Conservation (phyloP, 139 green algal species). For the Chlorella vulgaris region DNA sequence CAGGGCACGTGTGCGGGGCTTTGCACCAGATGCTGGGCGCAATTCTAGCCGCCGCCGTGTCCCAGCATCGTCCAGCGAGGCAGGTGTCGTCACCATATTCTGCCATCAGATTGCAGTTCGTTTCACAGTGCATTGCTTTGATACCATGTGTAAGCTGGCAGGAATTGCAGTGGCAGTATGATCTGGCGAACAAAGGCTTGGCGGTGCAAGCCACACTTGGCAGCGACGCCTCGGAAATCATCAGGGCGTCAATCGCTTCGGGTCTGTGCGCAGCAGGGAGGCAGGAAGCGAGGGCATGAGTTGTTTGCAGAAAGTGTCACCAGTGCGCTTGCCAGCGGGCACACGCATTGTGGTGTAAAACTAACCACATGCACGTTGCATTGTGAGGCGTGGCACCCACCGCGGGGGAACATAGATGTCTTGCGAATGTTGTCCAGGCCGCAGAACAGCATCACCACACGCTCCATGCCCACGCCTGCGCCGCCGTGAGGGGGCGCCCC, state of each 20-base stretch:
- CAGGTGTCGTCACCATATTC: too few species aligned
- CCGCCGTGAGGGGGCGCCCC: conserved; percentile 93
- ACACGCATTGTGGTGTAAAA: too few species aligned
- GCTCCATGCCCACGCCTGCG: conserved; percentile 94
- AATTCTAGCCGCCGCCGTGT: conserved; percentile 35
- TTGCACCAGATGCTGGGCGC: conserved; percentile 54
- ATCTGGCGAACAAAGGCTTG: too few species aligned
- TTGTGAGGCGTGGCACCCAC: too few species aligned
- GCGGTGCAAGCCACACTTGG: too few species aligned
- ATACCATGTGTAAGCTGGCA: not conserved
- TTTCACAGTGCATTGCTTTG: not conserved
- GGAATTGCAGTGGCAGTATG: too few species aligned
- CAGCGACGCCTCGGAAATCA: too few species aligned
- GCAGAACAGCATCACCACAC: conserved; percentile 98
- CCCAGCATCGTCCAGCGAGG: not conserved
- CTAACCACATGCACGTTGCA: too few species aligned
- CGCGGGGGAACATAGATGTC: conserved; percentile 94
- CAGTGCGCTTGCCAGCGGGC: too few species aligned
- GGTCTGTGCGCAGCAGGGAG: conserved; percentile 62
- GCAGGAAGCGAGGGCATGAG: not conserved
- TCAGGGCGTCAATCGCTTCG: conserved; percentile 92
- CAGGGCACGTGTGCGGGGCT: conserved; percentile 48
- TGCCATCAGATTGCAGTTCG: too few species aligned
- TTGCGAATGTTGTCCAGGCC: conserved; percentile 98
- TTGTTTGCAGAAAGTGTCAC: too few species aligned